Evolutionary conservation across 305 asterid species (phyloP), one percentile per base, ranked within the genome.

Genomic region (Fraxinus sp.): DNA sequence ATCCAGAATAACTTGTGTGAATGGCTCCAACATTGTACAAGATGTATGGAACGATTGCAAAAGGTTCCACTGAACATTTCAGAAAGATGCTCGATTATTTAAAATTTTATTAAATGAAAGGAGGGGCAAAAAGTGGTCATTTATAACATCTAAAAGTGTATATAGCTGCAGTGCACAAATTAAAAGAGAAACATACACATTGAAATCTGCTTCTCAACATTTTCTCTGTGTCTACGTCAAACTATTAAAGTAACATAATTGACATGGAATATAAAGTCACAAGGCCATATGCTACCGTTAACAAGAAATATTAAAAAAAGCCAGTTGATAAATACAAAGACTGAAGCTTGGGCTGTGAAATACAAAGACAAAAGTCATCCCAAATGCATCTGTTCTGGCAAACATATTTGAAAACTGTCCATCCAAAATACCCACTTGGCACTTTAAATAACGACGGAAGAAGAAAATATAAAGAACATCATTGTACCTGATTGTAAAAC

Each of bases 401-500:
- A 73, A 81, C 16, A 52, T 68, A 74, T 66, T 24, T 55, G 26
- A 55, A 55, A 55, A n/a, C 1, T 55, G 10, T 9, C 35, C 73
- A 66, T 66, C 73, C n/a, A 66, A 24, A 66, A 59, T 66, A 10
- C n/a, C 73, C 73, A 66, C n/a, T n/a, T 11, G 8, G 36, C n/a
- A 10, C 3, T 66, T 10, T 66, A 66, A 66, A 66, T 66, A 0
- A 66, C 1, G 7, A 26, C 73, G 6, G 76, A 71, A 71, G 41
- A 37, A n/a, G 66, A 55, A 44, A 9, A 41, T 41, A 30, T 4
- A 41, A 24, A 79, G 76, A 74, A 79, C 33, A 26, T 24, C 32
- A 24, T 74, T 22, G 59, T 86, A 96, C 98, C 98, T 96, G 99
- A 86, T 94, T 96, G 89, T 91, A 96, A 88, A 96, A 96, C 89